These are phyloP conservation scores for Lepiota brunneoincarnata DNA, from an alignment of 768 basidiomycete genomes.

Conservation along the genomic window DNA sequence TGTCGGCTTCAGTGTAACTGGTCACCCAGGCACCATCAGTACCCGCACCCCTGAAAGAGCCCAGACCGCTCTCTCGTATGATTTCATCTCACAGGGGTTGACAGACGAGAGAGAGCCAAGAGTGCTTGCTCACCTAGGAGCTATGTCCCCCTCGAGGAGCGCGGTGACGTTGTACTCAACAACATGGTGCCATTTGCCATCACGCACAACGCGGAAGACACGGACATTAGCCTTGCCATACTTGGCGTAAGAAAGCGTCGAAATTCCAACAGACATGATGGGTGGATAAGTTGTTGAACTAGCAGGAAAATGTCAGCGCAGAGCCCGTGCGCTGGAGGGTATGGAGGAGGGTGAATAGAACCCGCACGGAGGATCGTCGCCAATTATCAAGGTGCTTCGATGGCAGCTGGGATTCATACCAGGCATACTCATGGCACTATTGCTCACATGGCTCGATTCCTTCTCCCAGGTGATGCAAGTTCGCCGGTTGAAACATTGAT, in stretches of 20 bases:
- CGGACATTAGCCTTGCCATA: slow-evolving; percentile 91
- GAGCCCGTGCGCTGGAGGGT: no score
- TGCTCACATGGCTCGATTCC: no score
- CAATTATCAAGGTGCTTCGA: no score
- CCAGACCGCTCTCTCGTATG: slow-evolving; percentile 1
- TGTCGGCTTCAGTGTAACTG: slow-evolving; percentile 88
- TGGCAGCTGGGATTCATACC: no score
- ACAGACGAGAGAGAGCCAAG: background rate
- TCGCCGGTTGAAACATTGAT: no score
- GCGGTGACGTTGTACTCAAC: slow-evolving; percentile 84
- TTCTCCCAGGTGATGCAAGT: no score
- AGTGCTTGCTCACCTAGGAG: slow-evolving; percentile 50
- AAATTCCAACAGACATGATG: slow-evolving; percentile 13
- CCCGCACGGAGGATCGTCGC: no score
- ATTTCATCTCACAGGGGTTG: background rate
- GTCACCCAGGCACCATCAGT: background rate
- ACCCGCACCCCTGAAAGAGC: background rate
- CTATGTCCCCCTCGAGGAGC: slow-evolving; percentile 82
- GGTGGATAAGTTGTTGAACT: background rate
- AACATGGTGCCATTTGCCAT: slow-evolving; percentile 62
- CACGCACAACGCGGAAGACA: slow-evolving; percentile 81
- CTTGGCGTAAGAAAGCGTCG: slow-evolving; percentile 45
- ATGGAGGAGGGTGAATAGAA: no score
- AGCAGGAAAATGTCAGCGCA: background rate
- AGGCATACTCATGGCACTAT: no score